Evolutionary conservation across 441 rosid species (phyloP), one percentile per base, ranked within the genome.

Genomic region (Gossypium davidsonii): DNA sequence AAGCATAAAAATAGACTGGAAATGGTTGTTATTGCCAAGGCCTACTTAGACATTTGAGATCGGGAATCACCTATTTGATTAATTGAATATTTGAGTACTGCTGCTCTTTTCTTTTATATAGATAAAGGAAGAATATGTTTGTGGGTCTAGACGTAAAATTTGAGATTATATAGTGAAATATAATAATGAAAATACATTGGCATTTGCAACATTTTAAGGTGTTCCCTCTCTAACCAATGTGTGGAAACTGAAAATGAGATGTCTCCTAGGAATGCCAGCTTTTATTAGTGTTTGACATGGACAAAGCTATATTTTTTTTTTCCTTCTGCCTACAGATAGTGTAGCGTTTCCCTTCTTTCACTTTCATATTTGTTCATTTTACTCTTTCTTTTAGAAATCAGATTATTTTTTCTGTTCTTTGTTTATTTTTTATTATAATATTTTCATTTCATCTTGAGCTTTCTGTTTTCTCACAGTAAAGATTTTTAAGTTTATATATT

Each of bases 401-500:
- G 6, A 34, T 7, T 37, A 8, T 17, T 63, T 17, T 18, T 21
- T 6, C 9, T 15, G 8, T 15, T 52, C 8, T 15, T 52, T 15
- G 18, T 2, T 51, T 48, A 48, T 55, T 55, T 11, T 28, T 34
- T 10, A 3, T 21, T 37, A 39, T 15, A 14, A 48, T 12, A 37
- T 58, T 59, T 21, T 55, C 0, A 68, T 12, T 49, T 7, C 72
- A 28, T 2, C 17, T n/a, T 31, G 11, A 69, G 67, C 63, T 67
- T 37, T 37, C 71, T 57, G 44, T 34, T 71, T 78, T 67, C 49
- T 53, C 53, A 39, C 21, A 1, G 11, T 59, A 21, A 34, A 66
- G 74, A 58, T 71, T 67, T 62, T 63, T 60, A 49, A 25, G 71
- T n/a, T 7, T 48, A 48, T 7, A 67, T 69, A 70, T 55, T 55